A percentile compares a stretch with the other conserved stretches of the same genome.
Evolutionary conservation across 805 yeast species (phyloP).

Genomic region (Candida gorgasii): DNA sequence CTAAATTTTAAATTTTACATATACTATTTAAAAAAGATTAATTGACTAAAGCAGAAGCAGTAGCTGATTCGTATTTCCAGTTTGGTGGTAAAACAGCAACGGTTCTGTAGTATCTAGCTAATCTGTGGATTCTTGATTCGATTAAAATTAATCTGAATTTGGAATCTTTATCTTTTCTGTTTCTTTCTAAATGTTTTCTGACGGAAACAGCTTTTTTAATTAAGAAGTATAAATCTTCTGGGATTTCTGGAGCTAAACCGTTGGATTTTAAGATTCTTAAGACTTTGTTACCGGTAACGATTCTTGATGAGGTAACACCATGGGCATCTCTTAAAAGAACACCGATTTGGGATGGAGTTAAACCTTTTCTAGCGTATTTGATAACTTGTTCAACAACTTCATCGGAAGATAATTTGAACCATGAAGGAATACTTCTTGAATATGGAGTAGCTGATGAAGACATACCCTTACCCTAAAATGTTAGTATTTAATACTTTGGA

Average conservation of each 20-base stretch:
- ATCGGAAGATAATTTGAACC: constrained; percentile 98
- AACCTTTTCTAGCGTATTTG: constrained; percentile 99
- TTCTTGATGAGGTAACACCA: constrained; percentile 97
- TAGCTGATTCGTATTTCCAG: constrained; percentile 99
- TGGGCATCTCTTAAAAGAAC: constrained; percentile 99
- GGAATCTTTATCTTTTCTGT: constrained; percentile 99
- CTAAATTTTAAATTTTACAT: constrained; percentile 5
- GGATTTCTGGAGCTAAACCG: constrained; percentile 99
- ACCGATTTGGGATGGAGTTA: constrained; percentile 99
- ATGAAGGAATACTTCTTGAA: constrained; percentile 97
- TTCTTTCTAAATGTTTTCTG: constrained; percentile 99
- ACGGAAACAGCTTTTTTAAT: constrained; percentile 99
- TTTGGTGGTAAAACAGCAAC: constrained; percentile 98
- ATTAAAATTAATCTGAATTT: constrained; percentile 99
- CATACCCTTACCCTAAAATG: constrained; percentile 92
- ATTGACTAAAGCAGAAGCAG: constrained; percentile 99
- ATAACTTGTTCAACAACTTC: constrained; percentile 95
- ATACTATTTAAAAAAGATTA: constrained; percentile 37
- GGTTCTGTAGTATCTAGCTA: constrained; percentile 99
- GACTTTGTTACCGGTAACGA: constrained; percentile 98
- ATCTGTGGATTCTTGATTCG: constrained; percentile 99
- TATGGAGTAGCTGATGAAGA: constrained; percentile 98
- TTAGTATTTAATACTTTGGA: constrained; percentile 13
- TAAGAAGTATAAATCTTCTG: constrained; percentile 99
- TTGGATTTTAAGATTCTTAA: constrained; percentile 98